These are phyloP conservation scores for Erigeron canadensis DNA, from an alignment of 129 eudicot genomes.

Conservation along the genomic window DNA sequence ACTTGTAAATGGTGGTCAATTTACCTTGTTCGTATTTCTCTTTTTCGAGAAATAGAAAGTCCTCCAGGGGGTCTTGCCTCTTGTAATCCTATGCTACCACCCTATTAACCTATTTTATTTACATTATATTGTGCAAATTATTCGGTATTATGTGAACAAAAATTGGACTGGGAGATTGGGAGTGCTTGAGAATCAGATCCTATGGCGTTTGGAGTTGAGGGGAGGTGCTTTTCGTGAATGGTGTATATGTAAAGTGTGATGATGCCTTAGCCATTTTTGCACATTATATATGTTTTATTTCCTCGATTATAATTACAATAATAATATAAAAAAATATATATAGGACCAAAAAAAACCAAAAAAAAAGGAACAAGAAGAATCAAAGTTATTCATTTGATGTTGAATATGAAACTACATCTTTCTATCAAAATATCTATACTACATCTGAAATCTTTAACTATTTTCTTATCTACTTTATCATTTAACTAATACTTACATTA, in stretches of 20 bases:
- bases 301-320: neutral
- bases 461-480: too few species aligned
- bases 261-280: neutral
- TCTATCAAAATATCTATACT: too few species aligned
- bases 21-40: too few species aligned
- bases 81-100: neutral
- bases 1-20: too few species aligned
- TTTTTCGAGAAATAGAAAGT: too few species aligned
- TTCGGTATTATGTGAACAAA: neutral
- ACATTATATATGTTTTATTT: neutral
- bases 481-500: too few species aligned
- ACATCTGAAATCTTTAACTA: too few species aligned
- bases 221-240: constrained; percentile 11
- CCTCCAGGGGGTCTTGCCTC: too few species aligned
- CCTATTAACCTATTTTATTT: too few species aligned
- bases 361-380: neutral
- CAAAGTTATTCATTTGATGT: too few species aligned
- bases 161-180: neutral
- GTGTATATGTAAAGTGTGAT: constrained; percentile 8
- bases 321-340: too few species aligned
- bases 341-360: neutral
- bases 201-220: constrained; percentile 11
- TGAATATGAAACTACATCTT: too few species aligned
- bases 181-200: constrained; percentile 13
- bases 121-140: neutral